phyloP scores from a whole-genome alignment of 176 grass and related monocot genomes.

The Juncus effusus region DNA sequence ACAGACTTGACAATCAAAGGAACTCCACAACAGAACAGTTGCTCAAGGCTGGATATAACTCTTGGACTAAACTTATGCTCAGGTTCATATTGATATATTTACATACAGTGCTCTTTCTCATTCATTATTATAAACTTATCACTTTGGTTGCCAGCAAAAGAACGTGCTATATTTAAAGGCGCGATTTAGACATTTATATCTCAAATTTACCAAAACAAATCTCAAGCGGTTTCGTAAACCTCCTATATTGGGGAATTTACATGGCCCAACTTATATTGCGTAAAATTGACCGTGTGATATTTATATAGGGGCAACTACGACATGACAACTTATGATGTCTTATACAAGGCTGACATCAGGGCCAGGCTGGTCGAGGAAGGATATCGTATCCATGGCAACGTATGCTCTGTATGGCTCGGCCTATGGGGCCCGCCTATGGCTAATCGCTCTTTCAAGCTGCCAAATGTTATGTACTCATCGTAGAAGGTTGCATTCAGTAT shows the following conservation, averaged over 20 bases:
- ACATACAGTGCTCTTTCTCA: neutral
- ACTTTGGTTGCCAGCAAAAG: too few relatives aligned
- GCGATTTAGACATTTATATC: too few relatives aligned
- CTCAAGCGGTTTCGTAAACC: too few relatives aligned
- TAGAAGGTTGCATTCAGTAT: too few relatives aligned
- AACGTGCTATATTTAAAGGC: too few relatives aligned
- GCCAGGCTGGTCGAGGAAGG: neutral
- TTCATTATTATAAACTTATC: neutral
- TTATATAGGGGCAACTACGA: slow-evolving; percentile 1
- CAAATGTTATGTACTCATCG: slow-evolving; percentile 3
- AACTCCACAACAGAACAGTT: neutral
- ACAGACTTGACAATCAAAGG: neutral
- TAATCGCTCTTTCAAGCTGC: slow-evolving; percentile 7
- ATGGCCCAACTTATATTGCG: too few relatives aligned
- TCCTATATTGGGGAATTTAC: too few relatives aligned
- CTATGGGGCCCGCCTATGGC: neutral
- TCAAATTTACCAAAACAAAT: too few relatives aligned
- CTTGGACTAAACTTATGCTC: slow-evolving; percentile 11
- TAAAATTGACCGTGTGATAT: too few relatives aligned
- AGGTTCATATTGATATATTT: neutral
- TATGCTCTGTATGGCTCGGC: neutral
- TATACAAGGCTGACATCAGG: neutral
- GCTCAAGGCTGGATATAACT: slow-evolving; percentile 13
- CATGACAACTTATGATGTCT: neutral
- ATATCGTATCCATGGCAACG: slow-evolving; percentile 3